A percentile compares a stretch with the other conserved stretches of the same genome.
These are phyloP conservation scores for Mycena galericulata DNA, from an alignment of 768 basidiomycete genomes.

Conservation along the genomic window DNA sequence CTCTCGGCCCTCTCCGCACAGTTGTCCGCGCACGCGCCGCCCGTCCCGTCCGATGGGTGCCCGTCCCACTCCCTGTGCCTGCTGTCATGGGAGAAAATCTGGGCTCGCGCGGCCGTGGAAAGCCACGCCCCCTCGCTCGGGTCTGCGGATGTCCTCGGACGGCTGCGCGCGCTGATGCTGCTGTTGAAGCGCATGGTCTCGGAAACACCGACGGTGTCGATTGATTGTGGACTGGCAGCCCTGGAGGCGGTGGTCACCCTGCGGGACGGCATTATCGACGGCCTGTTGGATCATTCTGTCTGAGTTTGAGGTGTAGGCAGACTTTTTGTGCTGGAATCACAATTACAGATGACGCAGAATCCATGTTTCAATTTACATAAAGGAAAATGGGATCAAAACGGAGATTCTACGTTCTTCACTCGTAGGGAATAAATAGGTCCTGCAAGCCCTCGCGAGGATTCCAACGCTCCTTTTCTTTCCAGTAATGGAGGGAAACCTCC, in stretches of 20 bases:
- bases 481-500: background rate
- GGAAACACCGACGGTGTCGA: slow-evolving; percentile 48
- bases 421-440: too few species aligned
- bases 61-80: slow-evolving; percentile 63
- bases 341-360: too few species aligned
- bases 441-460: background rate
- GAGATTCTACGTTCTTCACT: too few species aligned
- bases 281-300: slow-evolving; percentile 52
- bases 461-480: background rate
- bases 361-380: too few species aligned
- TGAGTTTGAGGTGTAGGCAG: background rate
- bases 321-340: too few species aligned
- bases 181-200: slow-evolving; percentile 50
- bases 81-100: slow-evolving; percentile 61
- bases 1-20: slow-evolving; percentile 67
- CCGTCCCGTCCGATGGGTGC: slow-evolving; percentile 56
- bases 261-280: slow-evolving; percentile 56
- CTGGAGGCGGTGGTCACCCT: slow-evolving; percentile 54
- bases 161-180: slow-evolving; percentile 60
- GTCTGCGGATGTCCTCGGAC: slow-evolving; percentile 70
- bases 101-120: slow-evolving; percentile 59
- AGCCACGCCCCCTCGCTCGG: slow-evolving; percentile 36
- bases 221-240: slow-evolving; percentile 58
- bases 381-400: too few species aligned
- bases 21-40: slow-evolving; percentile 60